A percentile compares a stretch with the other conserved stretches of the same genome.
These are phyloP conservation scores for Pseudogymnoascus pannorum DNA, from an alignment of 2,329 filamentous ascomycete species.

Conservation along the genomic window DNA sequence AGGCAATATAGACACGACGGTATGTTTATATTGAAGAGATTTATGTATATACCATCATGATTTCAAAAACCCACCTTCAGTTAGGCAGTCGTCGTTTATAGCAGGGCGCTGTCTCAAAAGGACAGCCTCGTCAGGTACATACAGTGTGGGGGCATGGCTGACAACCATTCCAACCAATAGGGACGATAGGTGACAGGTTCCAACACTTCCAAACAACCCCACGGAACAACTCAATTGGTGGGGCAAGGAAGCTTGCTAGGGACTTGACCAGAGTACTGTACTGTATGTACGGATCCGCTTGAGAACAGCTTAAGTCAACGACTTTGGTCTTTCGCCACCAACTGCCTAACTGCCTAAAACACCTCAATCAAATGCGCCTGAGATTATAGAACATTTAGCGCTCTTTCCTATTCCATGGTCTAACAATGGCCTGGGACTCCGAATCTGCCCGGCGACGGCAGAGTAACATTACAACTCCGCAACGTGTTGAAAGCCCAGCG, in stretches of 20 bases:
- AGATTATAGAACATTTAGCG: not conserved
- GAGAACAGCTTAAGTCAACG: not conserved
- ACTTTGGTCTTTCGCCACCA: constrained; percentile 2
- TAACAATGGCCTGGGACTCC: constrained; percentile 20
- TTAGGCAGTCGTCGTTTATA: not conserved
- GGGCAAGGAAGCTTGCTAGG: not conserved
- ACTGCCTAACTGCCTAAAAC: not conserved
- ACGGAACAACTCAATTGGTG: constrained; percentile 6
- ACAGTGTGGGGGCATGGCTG: not conserved
- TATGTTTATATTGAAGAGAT: constrained; percentile 4
- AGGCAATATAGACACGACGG: not conserved
- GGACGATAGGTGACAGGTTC: not conserved
- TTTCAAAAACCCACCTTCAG: not conserved
- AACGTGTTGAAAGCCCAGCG: not conserved
- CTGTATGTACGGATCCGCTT: too few relatives aligned
- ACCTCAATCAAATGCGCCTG: not conserved
- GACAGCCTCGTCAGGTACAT: constrained; percentile 2
- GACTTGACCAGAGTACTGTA: not conserved
- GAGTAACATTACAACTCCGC: constrained; percentile 22
- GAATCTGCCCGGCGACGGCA: constrained; percentile 22
- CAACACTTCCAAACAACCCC: not conserved
- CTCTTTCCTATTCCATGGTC: not conserved
- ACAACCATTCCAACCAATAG: not conserved
- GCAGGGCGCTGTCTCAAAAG: not conserved
- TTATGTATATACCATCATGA: not conserved